These are phyloP conservation scores for Achaetomium macrosporum DNA, from an alignment of 2,329 filamentous ascomycete species.

Conservation along the genomic window DNA sequence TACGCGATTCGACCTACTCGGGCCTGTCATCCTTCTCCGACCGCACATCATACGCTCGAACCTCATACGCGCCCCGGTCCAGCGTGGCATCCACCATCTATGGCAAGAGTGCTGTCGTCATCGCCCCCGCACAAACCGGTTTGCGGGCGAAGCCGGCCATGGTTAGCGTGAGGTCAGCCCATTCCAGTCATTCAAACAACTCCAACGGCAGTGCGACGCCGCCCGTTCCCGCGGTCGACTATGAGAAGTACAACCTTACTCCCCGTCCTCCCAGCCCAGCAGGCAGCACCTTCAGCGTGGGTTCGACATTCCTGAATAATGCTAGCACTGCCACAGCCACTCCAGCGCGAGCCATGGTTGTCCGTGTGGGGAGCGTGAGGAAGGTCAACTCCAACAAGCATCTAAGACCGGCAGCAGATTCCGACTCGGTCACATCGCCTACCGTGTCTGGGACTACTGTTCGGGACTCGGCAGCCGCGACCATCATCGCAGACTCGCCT, in stretches of 20 bases:
- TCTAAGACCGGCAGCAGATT: constrained; percentile 25
- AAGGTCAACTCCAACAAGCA: constrained; percentile 34
- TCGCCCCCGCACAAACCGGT: constrained; percentile 78
- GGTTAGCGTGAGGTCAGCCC: constrained; percentile 78
- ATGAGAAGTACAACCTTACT: constrained; percentile 46
- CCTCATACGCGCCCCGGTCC: constrained; percentile 54
- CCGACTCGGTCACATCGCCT: constrained; percentile 21
- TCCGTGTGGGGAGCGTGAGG: constrained; percentile 52
- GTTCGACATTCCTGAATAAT: constrained; percentile 62
- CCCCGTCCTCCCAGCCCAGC: constrained; percentile 46
- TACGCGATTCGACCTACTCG: constrained; percentile 88
- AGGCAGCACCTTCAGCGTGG: constrained; percentile 58
- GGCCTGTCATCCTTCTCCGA: constrained; percentile 61
- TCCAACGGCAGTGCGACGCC: constrained; percentile 52
- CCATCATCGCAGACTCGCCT: constrained; percentile 46
- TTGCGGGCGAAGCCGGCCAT: constrained; percentile 85
- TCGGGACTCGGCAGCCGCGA: constrained; percentile 41
- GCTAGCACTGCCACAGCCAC: constrained; percentile 53
- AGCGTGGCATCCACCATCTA: constrained; percentile 93
- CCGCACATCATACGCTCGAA: constrained; percentile 55
- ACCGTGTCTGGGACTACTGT: constrained; percentile 19
- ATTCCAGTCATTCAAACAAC: constrained; percentile 49
- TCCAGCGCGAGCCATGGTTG: constrained; percentile 52
- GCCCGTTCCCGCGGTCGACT: constrained; percentile 68
- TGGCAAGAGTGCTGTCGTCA: constrained; percentile 78